Percentiles rank a stretch among this genome's conserved stretches.
Evolutionary conservation across 352 stramenopile species (phyloP).

Genomic region (Saprolegnia parasitica): DNA sequence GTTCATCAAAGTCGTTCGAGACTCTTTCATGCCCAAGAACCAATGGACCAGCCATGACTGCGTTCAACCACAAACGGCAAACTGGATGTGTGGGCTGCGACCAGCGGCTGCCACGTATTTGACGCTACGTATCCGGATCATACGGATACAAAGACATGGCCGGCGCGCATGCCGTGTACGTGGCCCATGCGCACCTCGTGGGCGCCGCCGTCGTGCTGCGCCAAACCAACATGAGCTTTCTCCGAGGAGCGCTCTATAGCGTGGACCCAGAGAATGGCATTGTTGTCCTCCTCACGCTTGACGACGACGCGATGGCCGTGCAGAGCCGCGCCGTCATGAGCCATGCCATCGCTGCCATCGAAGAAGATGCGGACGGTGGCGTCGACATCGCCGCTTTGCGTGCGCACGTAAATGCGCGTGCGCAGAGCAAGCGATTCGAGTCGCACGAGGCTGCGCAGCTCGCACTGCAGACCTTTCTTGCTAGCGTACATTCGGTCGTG

Average conservation of each 20-base stretch:
- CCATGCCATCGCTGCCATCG: slow-evolving; percentile 15
- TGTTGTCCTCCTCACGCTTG: neutral
- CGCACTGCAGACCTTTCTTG: neutral
- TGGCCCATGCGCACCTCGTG: neutral
- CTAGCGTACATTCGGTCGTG: neutral
- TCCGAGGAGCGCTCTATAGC: slow-evolving; percentile 15
- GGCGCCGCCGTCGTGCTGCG: slow-evolving; percentile 3
- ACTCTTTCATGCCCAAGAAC: too few relatives aligned
- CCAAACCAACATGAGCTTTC: neutral
- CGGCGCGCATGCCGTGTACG: neutral
- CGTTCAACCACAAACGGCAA: too few relatives aligned
- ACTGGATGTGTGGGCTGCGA: too few relatives aligned
- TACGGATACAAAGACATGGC: neutral
- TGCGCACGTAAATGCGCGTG: neutral
- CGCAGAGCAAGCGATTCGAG: neutral
- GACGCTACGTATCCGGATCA: neutral
- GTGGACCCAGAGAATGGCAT: slow-evolving; percentile 18
- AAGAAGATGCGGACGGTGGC: neutral
- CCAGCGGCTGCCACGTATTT: neutral
- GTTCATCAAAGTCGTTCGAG: too few relatives aligned
- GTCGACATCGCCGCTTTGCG: slow-evolving; percentile 1
- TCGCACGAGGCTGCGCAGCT: neutral
- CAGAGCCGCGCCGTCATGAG: slow-evolving; percentile 7
- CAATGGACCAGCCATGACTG: too few relatives aligned
- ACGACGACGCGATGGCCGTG: neutral